Evolutionary conservation across 2,329 filamentous ascomycete genomes (phyloP), one percentile per base, ranked within the genome.

Genomic region (Thelonectria discophora): DNA sequence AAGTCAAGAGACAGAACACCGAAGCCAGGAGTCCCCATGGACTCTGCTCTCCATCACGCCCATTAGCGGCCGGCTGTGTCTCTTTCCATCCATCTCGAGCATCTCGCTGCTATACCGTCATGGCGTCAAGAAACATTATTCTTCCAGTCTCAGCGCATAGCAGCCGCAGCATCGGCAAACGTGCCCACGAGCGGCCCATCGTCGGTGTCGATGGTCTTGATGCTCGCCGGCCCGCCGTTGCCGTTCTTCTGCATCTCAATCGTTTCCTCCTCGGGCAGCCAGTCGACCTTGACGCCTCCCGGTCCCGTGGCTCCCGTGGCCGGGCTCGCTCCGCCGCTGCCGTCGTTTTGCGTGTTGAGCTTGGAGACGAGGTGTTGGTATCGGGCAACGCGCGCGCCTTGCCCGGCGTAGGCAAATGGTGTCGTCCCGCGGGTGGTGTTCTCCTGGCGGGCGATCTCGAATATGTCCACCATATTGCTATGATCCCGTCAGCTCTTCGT

Each of bases 381-480:
- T 56, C 84, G 84, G 51, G 84, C 79, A 21, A 86, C 74, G 59
- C 83, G 82, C 47, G 82, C 80, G 63, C 87, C 85, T 71, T 87
- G 85, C 49, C 82, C 83, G 53, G 83, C 80, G 67, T 84, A 82
- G 24, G 77, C 77, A 55, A 84, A 85, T 1, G 77, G 77, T 15
- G 77, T 67, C 69, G 74, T 62, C 65, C 76, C 69, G 67, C 79
- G 69, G 63, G 73, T 69, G 52, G 72, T 69, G 34, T 77, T 74
- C 60, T 82, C 81, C 60, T 84, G 82, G 20, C 86, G 85, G 37
- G 84, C 82, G 70, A 88, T 87, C 65, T 89, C 86, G 76, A 89
- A 89, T 48, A 90, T 86, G 72, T 90, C 87, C 62, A 90, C 86
- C 77, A 90, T 85, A 69, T 89, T 88, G 70, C 87, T 90, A 71